Conservation (phyloP, 192 early-diverging fungal species). For the Gorgonomyces haynaldii region DNA sequence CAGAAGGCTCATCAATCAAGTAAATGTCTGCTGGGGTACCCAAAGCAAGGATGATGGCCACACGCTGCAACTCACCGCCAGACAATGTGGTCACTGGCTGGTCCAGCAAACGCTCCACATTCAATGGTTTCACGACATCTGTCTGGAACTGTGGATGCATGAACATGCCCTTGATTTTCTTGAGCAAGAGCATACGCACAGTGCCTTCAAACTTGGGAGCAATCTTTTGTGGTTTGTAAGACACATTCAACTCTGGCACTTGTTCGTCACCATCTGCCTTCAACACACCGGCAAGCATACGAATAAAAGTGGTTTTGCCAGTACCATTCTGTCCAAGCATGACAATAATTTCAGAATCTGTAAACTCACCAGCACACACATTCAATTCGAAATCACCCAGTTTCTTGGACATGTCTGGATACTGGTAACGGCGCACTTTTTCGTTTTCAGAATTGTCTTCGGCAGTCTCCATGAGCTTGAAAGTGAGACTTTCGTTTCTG, state of each 20-base stretch:
- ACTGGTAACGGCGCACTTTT: constrained; percentile 65
- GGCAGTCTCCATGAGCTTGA: constrained; percentile 83
- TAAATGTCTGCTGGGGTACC: constrained; percentile 92
- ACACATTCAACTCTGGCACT: constrained; percentile 76
- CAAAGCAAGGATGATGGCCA: constrained; percentile 82
- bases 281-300: constrained; percentile 75
- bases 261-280: constrained; percentile 66
- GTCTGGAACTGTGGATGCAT: constrained; percentile 93
- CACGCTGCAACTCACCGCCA: constrained; percentile 98
- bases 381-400: constrained; percentile 72
- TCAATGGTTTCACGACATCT: constrained; percentile 88
- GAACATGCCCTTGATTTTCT: constrained; percentile 74
- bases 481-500: constrained; percentile 88
- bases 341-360: constrained; percentile 94
- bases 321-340: constrained; percentile 98
- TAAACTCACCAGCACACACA: constrained; percentile 73
- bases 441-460: constrained; percentile 54
- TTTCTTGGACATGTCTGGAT: constrained; percentile 81
- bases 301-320: constrained; percentile 94
- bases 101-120: constrained; percentile 88
- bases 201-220: constrained; percentile 87
- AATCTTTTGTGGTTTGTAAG: constrained; percentile 98
- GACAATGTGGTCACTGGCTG: constrained; percentile 68
- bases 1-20: constrained; percentile 94
- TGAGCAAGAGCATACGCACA: constrained; percentile 82